Conservation (phyloP, 768 basidiomycete species). For the Boletus edulis region DNA sequence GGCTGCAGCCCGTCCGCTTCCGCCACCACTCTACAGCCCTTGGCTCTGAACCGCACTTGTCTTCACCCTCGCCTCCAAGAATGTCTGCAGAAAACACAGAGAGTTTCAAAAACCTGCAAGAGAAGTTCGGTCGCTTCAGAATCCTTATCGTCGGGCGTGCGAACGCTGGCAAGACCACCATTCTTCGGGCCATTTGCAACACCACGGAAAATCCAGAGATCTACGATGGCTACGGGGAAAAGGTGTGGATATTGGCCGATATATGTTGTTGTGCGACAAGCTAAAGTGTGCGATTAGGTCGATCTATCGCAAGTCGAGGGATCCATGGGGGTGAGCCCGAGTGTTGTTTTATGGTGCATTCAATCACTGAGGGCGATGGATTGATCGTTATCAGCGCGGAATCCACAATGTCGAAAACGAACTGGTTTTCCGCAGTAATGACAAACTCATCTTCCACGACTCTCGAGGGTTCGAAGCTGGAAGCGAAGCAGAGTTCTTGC, state of each 20-base stretch:
- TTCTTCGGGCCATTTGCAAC: conserved; percentile 3
- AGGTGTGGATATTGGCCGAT: not conserved
- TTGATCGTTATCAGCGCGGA: not conserved
- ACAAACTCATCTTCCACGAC: conserved; percentile 4
- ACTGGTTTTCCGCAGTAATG: conserved; percentile 1
- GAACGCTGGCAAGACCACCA: conserved; percentile 6
- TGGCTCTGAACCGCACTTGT: too few relatives aligned
- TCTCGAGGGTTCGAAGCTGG: not conserved
- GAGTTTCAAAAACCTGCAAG: not conserved
- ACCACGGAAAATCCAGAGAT: conserved; percentile 5
- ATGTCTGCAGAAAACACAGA: not conserved
- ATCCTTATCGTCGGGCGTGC: conserved; percentile 3
- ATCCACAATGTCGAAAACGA: not conserved
- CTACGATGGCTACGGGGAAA: conserved; percentile 1
- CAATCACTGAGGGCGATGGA: not conserved
- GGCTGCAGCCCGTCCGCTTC: too few relatives aligned
- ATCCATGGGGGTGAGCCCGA: not conserved
- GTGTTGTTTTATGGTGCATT: not conserved
- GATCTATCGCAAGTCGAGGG: not conserved
- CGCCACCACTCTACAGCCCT: too few relatives aligned
- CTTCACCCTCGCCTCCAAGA: not conserved
- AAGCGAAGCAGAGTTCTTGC: not conserved
- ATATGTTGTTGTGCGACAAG: not conserved
- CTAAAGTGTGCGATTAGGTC: not conserved
- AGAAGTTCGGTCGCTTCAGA: not conserved